Percentiles rank a stretch among this genome's conserved stretches.
Evolutionary conservation across 2,329 filamentous ascomycete species (phyloP).

Genomic region (Pyrenochaeta sp.): DNA sequence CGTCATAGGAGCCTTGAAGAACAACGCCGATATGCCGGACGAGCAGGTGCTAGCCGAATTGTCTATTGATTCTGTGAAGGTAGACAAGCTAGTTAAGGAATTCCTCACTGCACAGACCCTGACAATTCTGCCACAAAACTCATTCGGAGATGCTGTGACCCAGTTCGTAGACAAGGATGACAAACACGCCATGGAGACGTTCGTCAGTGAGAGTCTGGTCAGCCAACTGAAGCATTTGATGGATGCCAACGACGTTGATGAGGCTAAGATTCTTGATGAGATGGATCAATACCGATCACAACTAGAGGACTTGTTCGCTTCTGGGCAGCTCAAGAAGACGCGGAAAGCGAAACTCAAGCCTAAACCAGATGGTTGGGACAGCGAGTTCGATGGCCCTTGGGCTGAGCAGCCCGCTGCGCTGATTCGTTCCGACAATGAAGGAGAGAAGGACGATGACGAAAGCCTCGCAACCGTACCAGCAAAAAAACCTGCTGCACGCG

Average conservation of each 20-base stretch:
- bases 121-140: conserved; percentile 90
- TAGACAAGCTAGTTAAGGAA: conserved; percentile 87
- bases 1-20: conserved; percentile 54
- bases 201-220: conserved; percentile 55
- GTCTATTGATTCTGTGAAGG: conserved; percentile 79
- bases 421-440: conserved; percentile 61
- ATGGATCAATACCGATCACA: conserved; percentile 77
- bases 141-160: conserved; percentile 89
- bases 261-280: conserved; percentile 73
- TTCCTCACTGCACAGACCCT: conserved; percentile 87
- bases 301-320: conserved; percentile 75
- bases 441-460: conserved; percentile 53
- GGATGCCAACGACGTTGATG: conserved; percentile 68
- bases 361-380: conserved; percentile 84
- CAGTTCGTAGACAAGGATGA: conserved; percentile 97
- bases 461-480: conserved; percentile 40
- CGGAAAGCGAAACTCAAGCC: conserved; percentile 72
- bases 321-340: conserved; percentile 66
- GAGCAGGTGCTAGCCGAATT: conserved; percentile 68
- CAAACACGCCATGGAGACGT: conserved; percentile 79
- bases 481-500: conserved; percentile 54
- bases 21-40: conserved; percentile 68
- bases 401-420: conserved; percentile 77
- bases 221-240: conserved; percentile 56
- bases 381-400: conserved; percentile 88